Conservation (phyloP, 2,329 filamentous ascomycete species). For the Didymella pomorum region DNA sequence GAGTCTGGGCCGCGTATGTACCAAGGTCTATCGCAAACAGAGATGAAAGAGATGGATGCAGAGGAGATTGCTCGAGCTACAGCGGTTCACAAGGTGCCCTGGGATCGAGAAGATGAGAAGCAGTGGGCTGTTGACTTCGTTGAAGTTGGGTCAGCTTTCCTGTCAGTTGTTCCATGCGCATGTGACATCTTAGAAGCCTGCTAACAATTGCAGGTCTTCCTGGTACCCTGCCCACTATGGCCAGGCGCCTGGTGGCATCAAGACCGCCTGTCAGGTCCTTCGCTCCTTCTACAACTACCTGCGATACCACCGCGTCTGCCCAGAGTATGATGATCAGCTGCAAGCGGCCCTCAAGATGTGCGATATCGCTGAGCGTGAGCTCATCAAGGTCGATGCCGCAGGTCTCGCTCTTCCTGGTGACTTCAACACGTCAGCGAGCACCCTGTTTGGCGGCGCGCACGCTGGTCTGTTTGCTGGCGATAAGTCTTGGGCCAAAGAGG, state of each 20-base stretch:
- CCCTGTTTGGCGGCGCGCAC: slow-evolving; percentile 68
- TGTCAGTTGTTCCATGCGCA: slow-evolving; percentile 62
- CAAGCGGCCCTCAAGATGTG: slow-evolving; percentile 72
- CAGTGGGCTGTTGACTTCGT: slow-evolving; percentile 83
- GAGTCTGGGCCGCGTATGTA: slow-evolving; percentile 70
- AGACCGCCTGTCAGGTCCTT: slow-evolving; percentile 71
- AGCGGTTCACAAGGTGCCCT: slow-evolving; percentile 67
- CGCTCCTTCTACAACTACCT: slow-evolving; percentile 91
- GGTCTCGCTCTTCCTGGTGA: slow-evolving; percentile 70
- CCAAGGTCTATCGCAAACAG: slow-evolving; percentile 66
- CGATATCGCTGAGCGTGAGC: slow-evolving; percentile 70
- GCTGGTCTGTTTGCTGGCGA: slow-evolving; percentile 53
- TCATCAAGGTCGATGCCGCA: slow-evolving; percentile 66
- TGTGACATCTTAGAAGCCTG: not conserved
- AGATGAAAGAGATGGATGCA: slow-evolving; percentile 68
- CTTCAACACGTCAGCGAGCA: slow-evolving; percentile 80
- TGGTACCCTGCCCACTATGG: slow-evolving; percentile 64
- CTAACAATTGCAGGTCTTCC: slow-evolving; percentile 60
- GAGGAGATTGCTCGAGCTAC: slow-evolving; percentile 70
- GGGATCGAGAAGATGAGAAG: slow-evolving; percentile 58
- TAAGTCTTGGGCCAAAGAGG: slow-evolving; percentile 52
- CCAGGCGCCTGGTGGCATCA: slow-evolving; percentile 58
- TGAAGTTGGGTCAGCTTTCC: slow-evolving; percentile 77
- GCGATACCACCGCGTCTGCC: slow-evolving; percentile 82
- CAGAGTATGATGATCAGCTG: slow-evolving; percentile 77